These are phyloP conservation scores for Lecanicillium sp. DNA, from an alignment of 2,329 filamentous ascomycete genomes.

Conservation along the genomic window DNA sequence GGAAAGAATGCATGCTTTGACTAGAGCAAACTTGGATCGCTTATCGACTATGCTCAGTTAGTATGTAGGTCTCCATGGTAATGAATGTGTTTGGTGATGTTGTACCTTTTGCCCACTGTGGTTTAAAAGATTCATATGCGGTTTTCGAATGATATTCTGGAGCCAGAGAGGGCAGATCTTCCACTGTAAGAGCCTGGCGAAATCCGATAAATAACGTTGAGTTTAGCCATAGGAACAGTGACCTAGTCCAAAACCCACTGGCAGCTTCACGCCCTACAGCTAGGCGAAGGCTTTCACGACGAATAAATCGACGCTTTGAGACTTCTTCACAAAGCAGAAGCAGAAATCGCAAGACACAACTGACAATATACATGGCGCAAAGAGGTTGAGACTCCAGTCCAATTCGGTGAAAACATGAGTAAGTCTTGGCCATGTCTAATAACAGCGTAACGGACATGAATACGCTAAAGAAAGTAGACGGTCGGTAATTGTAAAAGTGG, in stretches of 20 bases:
- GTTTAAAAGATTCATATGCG: neutral
- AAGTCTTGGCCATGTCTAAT: conserved; percentile 22
- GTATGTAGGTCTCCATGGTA: too few species aligned
- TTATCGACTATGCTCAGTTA: too few species aligned
- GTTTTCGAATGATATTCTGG: neutral
- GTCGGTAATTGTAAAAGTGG: conserved; percentile 21
- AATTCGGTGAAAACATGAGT: conserved; percentile 25
- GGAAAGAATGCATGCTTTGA: neutral
- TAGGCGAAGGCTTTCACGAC: neutral
- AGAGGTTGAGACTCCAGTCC: conserved; percentile 14
- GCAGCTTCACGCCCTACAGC: neutral
- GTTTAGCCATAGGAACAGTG: conserved; percentile 2
- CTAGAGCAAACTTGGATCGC: neutral
- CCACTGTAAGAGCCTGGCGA: neutral
- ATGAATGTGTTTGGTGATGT: too few species aligned
- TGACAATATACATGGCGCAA: conserved; percentile 18
- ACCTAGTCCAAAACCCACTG: conserved; percentile 4
- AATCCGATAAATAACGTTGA: neutral
- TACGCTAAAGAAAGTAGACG: conserved; percentile 21
- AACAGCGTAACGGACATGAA: conserved; percentile 24
- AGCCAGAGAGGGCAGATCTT: neutral
- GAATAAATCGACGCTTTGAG: neutral
- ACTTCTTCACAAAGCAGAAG: conserved; percentile 1
- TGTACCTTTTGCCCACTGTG: neutral
- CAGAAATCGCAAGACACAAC: conserved; percentile 16